Evolutionary conservation across 345 rosid species (phyloP).

Genomic region (Acer yangbiense): DNA sequence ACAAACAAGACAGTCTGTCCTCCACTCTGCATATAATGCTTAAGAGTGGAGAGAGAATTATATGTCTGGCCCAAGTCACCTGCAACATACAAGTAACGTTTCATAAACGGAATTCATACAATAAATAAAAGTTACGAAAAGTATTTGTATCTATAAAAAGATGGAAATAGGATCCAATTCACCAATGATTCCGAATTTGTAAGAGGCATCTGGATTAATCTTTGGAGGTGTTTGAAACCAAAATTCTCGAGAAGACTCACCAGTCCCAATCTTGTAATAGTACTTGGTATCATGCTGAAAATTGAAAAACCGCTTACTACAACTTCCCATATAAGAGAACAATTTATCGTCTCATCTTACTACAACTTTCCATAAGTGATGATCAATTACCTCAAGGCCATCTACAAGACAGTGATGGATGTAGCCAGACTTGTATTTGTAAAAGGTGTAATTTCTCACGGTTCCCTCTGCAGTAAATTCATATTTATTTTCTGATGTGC

Average conservation of each 20-base stretch:
- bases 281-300: constrained; percentile 83
- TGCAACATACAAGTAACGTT: constrained; percentile 30
- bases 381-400: constrained; percentile 67
- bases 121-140: constrained; percentile 2
- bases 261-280: constrained; percentile 77
- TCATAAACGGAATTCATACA: neutral
- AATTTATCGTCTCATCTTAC: constrained; percentile 6
- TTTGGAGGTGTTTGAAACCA: constrained; percentile 89
- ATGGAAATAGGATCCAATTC: constrained; percentile 27
- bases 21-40: constrained; percentile 85
- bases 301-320: constrained; percentile 2
- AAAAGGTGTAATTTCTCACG: constrained; percentile 66
- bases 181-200: constrained; percentile 96
- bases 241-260: constrained; percentile 74
- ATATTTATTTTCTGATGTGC: constrained; percentile 46
- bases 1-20: constrained; percentile 81
- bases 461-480: constrained; percentile 65
- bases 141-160: neutral
- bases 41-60: constrained; percentile 87
- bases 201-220: constrained; percentile 73
- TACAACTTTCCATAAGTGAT: constrained; percentile 14
- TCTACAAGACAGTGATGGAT: constrained; percentile 79
- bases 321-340: constrained; percentile 13
- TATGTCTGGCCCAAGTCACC: constrained; percentile 98
- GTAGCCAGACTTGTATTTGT: constrained; percentile 78